phyloP scores from a whole-genome alignment of 78 protist genomes.

The Chrysochromulina parva region DNA sequence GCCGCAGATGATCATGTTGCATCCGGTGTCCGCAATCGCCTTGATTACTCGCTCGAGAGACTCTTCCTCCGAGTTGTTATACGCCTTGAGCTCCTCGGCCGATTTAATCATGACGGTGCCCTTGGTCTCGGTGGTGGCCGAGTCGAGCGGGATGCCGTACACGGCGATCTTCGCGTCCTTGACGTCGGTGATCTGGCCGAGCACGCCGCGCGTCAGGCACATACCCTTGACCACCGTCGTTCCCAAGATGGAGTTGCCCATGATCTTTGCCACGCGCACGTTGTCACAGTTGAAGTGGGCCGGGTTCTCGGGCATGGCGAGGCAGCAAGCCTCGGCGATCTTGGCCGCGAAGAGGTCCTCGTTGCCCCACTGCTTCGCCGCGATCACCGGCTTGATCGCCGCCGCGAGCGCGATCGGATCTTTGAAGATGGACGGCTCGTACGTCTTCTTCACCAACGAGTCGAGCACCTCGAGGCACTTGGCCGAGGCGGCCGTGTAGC shows the following conservation, averaged over 20 bases:
- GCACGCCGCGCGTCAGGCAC: conserved; percentile 79
- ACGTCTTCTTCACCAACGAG: not conserved
- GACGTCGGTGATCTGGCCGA: conserved; percentile 73
- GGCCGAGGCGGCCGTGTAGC: conserved; percentile 80
- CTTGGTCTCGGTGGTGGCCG: conserved; percentile 88
- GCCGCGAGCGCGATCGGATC: conserved; percentile 34
- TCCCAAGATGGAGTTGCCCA: conserved; percentile 83
- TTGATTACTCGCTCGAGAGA: conserved; percentile 71
- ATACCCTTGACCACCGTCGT: conserved; percentile 88
- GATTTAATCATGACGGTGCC: conserved; percentile 92
- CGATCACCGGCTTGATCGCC: conserved; percentile 76
- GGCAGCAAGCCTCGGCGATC: conserved; percentile 16
- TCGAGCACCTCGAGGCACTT: conserved; percentile 74
- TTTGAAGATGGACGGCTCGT: not conserved
- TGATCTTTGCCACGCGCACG: conserved; percentile 93
- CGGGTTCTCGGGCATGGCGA: conserved; percentile 61
- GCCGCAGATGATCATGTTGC: conserved; percentile 87
- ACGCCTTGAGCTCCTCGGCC: conserved; percentile 83
- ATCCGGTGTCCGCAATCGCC: conserved; percentile 91
- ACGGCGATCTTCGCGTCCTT: conserved; percentile 91
- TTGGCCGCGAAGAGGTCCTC: conserved; percentile 76
- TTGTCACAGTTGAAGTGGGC: conserved; percentile 96
- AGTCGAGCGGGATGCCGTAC: conserved; percentile 86
- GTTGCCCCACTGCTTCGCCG: conserved; percentile 91
- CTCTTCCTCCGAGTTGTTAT: conserved; percentile 85